Evolutionary conservation across 352 stramenopile species (phyloP).

Genomic region (Phytophthora hibernalis): DNA sequence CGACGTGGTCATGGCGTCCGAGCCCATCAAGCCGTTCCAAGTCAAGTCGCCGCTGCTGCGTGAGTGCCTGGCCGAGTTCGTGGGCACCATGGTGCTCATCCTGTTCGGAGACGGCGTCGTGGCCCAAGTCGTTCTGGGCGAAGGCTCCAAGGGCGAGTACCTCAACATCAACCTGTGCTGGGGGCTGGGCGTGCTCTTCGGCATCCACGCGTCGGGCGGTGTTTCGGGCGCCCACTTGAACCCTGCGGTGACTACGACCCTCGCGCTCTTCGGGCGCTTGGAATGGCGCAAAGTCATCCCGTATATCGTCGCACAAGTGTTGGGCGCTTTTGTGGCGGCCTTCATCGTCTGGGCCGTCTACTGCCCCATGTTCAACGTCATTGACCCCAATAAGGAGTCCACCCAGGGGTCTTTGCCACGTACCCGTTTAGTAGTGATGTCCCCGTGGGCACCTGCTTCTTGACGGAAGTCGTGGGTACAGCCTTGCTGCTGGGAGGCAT

Average conservation of each 20-base stretch:
- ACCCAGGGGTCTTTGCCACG: slow-evolving; percentile 55
- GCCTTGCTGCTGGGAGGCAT: slow-evolving; percentile 54
- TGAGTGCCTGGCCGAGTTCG: slow-evolving; percentile 68
- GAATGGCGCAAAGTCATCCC: slow-evolving; percentile 51
- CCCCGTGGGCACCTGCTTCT: slow-evolving; percentile 48
- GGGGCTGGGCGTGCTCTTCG: slow-evolving; percentile 67
- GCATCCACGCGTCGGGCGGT: slow-evolving; percentile 56
- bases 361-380: slow-evolving; percentile 50
- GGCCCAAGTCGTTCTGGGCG: slow-evolving; percentile 57
- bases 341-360: slow-evolving; percentile 60
- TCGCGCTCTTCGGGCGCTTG: slow-evolving; percentile 56
- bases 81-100: slow-evolving; percentile 66
- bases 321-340: slow-evolving; percentile 56
- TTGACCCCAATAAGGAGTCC: slow-evolving; percentile 47
- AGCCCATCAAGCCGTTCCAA: slow-evolving; percentile 33
- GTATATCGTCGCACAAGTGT: slow-evolving; percentile 50
- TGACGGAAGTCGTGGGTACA: slow-evolving; percentile 59
- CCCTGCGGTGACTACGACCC: slow-evolving; percentile 58
- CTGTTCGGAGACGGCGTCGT: slow-evolving; percentile 70
- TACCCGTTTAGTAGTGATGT: slow-evolving; percentile 49
- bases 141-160: slow-evolving; percentile 58
- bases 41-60: slow-evolving; percentile 49
- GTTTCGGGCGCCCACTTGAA: slow-evolving; percentile 69
- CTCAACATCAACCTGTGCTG: slow-evolving; percentile 66
- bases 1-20: slow-evolving; percentile 27